phyloP scores from a whole-genome alignment of 2,329 filamentous ascomycete species.

The Fusarium nodosum region DNA sequence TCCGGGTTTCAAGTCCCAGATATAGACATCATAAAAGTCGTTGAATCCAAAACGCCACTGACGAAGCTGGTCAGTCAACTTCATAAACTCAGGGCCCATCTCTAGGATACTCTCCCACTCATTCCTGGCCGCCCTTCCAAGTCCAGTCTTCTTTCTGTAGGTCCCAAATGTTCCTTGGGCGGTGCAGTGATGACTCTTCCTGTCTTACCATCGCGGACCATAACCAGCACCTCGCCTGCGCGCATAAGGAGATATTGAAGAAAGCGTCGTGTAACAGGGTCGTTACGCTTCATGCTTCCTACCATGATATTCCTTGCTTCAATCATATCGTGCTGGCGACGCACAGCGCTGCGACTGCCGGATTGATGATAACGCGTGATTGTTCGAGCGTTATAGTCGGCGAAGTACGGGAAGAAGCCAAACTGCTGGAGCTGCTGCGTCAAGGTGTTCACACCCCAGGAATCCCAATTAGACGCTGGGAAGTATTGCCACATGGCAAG shows the following conservation, averaged over 20 bases:
- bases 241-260: constrained; percentile 50
- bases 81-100: constrained; percentile 46
- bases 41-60: constrained; percentile 50
- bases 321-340: constrained; percentile 47
- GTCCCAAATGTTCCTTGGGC: constrained; percentile 46
- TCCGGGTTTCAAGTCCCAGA: constrained; percentile 49
- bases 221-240: constrained; percentile 46
- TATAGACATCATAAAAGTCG: constrained; percentile 50
- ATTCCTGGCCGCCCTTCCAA: constrained; percentile 49
- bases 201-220: constrained; percentile 51
- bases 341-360: constrained; percentile 37
- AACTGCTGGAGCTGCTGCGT: constrained; percentile 49
- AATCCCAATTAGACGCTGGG: constrained; percentile 49
- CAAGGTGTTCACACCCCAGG: constrained; percentile 44
- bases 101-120: constrained; percentile 46
- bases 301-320: constrained; percentile 49
- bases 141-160: constrained; percentile 43
- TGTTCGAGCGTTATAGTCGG: constrained; percentile 44
- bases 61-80: constrained; percentile 42
- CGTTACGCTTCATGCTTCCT: constrained; percentile 51
- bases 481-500: constrained; percentile 49
- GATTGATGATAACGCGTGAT: constrained; percentile 37
- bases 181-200: constrained; percentile 51
- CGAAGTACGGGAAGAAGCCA: constrained; percentile 49
- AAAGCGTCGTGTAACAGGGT: constrained; percentile 49